Evolutionary conservation across 1,284 basidiomycete species (phyloP), one percentile per base, ranked within the genome.

Genomic region (Albatrellus sp.): DNA sequence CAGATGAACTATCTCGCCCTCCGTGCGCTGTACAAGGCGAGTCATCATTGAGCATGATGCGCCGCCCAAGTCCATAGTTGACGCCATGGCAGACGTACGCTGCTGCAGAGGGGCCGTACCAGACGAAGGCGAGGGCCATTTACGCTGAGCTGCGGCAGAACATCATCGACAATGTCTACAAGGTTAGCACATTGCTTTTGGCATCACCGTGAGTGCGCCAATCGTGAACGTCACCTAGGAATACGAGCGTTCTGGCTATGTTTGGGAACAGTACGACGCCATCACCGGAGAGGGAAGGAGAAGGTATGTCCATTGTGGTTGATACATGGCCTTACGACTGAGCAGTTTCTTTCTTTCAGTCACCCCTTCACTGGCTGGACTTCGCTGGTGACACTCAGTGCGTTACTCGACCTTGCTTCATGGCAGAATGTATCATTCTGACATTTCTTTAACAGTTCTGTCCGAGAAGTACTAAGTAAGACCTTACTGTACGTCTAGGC

Each of bases 341-440:
- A 19, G 32, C 36, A 33, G 37, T 42, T 30, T 45, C 17, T 46
- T 39, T 31, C n/a, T 47, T 45, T 17, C 55, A 90, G 89, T 54
- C 87, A 91, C 60, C 89, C 90, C 0, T 92, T 92, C 65, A 91
- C 88, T 16, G 88, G 88, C n/a, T 92, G 89, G 89, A 90, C 89
- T 20, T 88, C 88, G 30, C 67, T 92, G 38, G 74, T 88, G 14
- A 76, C 88, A 16, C 63, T 92, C 54, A 83, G 80, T 83, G 57
- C 65, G 80, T 58, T 43, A 55, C 54, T 55, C 24, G 48, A 39
- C 35, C 34, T 37, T 41, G 4, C 24, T 7, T 7, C 24, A 24
- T 24, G 24, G 24, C 24, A 24, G 3, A 7, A 3, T 3, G 24
- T 3, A 24, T 24, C 7, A 4, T 20, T 45, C 49, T 55, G 16